Base-by-base conservation (phyloP, 441 rosid genomes). In the Euphorbia celastroides region DNA sequence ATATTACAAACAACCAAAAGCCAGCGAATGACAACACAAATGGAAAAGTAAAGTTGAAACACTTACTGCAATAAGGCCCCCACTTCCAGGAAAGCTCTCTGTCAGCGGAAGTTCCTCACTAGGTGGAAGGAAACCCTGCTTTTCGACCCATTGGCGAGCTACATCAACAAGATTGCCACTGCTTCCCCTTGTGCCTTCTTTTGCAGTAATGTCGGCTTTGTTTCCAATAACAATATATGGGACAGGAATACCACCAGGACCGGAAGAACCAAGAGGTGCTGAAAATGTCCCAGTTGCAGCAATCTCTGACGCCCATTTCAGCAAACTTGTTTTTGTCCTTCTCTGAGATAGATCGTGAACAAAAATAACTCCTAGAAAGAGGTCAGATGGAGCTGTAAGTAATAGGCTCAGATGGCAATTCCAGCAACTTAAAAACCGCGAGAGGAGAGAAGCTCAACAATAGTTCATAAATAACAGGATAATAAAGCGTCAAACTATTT, bases 131-230 rank as follows among this genome's bases (percentile, higher is more conserved):
- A 94, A 81, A 59, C 99, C 99, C 81, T 94, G 99, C 79, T 90
- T 94, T 87, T 92, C 99, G 32, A 94, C 97, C 99, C 99, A 94
- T 65, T 87, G 97, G 22, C 96, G 97, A 80, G 99, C 99, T 50
- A 74, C 98, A 72, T 94, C 99, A 65, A 94, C 97, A 58, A 94
- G 98, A 82, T 90, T 94, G 66, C 98, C 96, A 66, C 96, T 90
- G 81, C 99, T 94, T 83, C 96, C 97, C 78, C 82, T 86, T 22
- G 88, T 84, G 46, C 94, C 96, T 79, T 90, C 99, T 81, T 82
- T 94, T 26, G 92, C 83, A 67, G 97, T 97, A 59, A 92, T 70
- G 72, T 94, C 99, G 56, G 94, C 94, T 79, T 94, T 94, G 83
- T 94, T 94, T 22, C 99, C 93, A 60, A 94, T 84, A 56, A 90